Percentiles rank a stretch among this genome's conserved stretches.
These are phyloP conservation scores for Wickerhamomyces chaumierensis DNA, from an alignment of 805 yeast species.

Conservation along the genomic window DNA sequence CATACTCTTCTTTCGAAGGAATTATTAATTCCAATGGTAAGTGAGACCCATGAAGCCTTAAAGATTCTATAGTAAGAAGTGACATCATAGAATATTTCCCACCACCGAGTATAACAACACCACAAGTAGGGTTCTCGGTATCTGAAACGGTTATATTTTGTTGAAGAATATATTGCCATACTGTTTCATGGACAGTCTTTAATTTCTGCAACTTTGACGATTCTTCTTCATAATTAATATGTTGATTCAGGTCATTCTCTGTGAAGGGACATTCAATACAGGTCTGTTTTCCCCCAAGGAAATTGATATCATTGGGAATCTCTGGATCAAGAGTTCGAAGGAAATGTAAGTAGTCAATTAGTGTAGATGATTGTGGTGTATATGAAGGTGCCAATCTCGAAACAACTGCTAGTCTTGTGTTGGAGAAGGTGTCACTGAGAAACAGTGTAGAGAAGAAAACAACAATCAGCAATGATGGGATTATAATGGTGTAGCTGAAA, in stretches of 20 bases:
- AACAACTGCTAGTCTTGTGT: too few relatives aligned
- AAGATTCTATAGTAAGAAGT: constrained; percentile 47
- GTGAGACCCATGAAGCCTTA: constrained; percentile 46
- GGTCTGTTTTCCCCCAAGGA: neutral
- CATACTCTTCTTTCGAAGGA: constrained; percentile 56
- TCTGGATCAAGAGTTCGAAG: too few relatives aligned
- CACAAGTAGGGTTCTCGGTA: neutral
- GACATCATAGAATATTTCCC: constrained; percentile 59
- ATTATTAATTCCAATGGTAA: constrained; percentile 71
- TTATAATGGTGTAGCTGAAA: too few relatives aligned
- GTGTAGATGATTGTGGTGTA: too few relatives aligned
- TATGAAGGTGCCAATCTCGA: too few relatives aligned
- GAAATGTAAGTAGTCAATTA: too few relatives aligned
- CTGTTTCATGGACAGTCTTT: neutral
- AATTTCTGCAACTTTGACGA: neutral
- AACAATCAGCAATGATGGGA: too few relatives aligned
- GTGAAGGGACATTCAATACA: neutral
- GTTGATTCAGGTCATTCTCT: neutral
- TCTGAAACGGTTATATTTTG: neutral
- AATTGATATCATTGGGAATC: too few relatives aligned
- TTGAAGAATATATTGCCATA: neutral
- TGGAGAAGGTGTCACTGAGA: too few relatives aligned
- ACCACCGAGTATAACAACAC: constrained; percentile 25
- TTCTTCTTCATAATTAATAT: neutral
- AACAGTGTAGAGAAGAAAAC: too few relatives aligned